These are phyloP conservation scores for Aspergillus proliferans DNA, from an alignment of 2,329 filamentous ascomycete genomes.

Conservation along the genomic window DNA sequence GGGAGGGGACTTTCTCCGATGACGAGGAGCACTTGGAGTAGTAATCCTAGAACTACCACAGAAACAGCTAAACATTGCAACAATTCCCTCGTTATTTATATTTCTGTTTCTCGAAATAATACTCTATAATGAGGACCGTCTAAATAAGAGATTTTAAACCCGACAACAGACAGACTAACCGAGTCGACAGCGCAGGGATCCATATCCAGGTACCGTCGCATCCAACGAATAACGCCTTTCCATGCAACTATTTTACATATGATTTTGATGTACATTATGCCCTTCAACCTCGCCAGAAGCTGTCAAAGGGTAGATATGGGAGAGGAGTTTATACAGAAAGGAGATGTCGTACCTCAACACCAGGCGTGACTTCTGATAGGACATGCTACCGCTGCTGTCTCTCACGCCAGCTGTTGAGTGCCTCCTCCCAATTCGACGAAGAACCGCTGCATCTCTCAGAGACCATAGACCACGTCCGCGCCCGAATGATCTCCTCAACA, in stretches of 20 bases:
- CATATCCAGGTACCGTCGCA: not conserved
- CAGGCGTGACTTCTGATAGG: not conserved
- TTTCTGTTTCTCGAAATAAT: too few species aligned
- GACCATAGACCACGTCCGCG: slow-evolving; percentile 74
- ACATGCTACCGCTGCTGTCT: slow-evolving; percentile 16
- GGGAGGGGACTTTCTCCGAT: slow-evolving; percentile 13
- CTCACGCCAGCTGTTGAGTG: slow-evolving; percentile 57
- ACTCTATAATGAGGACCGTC: too few species aligned
- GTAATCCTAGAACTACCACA: too few species aligned
- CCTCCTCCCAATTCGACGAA: slow-evolving; percentile 58
- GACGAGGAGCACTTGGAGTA: not conserved
- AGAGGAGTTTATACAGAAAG: not conserved
- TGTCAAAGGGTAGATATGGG: not conserved
- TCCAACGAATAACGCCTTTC: not conserved
- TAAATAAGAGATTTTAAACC: too few species aligned
- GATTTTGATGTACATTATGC: not conserved
- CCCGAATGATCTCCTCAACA: slow-evolving; percentile 70
- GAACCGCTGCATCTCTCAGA: slow-evolving; percentile 64
- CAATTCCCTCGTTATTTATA: too few species aligned
- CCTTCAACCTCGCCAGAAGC: not conserved
- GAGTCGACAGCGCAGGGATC: too few species aligned
- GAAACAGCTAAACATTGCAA: too few species aligned
- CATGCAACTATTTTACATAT: slow-evolving; percentile 4
- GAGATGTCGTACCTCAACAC: not conserved
- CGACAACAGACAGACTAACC: too few species aligned